Base-by-base conservation (phyloP, 2,329 filamentous ascomycete species). In the Xylariaceae sp. region DNA sequence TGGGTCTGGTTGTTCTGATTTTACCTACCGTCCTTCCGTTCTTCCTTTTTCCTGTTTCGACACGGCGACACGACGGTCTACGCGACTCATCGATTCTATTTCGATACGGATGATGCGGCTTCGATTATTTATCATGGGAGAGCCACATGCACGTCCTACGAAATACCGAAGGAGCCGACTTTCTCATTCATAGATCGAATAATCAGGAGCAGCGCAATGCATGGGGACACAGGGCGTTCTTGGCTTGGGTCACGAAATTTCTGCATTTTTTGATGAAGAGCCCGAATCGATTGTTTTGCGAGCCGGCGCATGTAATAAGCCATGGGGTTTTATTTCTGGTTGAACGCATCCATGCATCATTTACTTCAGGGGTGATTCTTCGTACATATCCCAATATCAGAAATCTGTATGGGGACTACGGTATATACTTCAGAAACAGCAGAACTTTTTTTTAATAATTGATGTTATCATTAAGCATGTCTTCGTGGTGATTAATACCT, bases 1-100 rank as follows among this genome's bases (percentile, higher is more conserved):
- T 99, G 93, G 74, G 93, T 97, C 60, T 97, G 93, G 92, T 74
- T 96, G 61, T 94, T 90, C 70, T 93, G 47, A 49, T n/a, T 11
- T 45, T 13, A 4, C 42, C 8, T 13, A 10, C 42, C 42, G 8
- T 11, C 3, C 17, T 10, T 23, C 17, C 10, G 9, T 18, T 34
- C 42, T 13, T 13, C 11, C 42, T 6, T n/a, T 45, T 45, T 45
- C 3, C 15, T 51, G 23, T 30, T 42, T 30, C 23, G 23, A 30
- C 23, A 30, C 23, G 23, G 5, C 23, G 23, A 30, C 23, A 30
- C 23, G 23, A 30, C 23, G 23, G 23, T 42, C 37, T 13, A 13
- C 11, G 5, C 8, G 37, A 42, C 8, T 42, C 37, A 30, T 30
- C 23, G 23, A 30, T 30, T 5, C 23, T 30, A 4, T 30, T 30